Base-by-base conservation (phyloP, 2,329 filamentous ascomycete genomes). In the Trichoderma lentiforme region DNA sequence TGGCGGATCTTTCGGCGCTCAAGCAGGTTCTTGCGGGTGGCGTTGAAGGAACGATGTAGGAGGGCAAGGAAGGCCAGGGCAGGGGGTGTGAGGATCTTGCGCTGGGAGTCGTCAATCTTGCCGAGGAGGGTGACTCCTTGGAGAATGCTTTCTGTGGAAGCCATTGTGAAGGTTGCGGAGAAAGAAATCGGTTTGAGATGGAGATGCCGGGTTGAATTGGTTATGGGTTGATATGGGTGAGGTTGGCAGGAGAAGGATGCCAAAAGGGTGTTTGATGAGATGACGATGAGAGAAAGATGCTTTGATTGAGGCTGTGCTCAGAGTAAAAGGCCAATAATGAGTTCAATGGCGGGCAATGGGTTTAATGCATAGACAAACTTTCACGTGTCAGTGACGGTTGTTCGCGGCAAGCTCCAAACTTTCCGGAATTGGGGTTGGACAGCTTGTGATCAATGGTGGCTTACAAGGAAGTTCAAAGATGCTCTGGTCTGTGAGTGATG, bases 21-120 rank as follows among this genome's bases (percentile, higher is more conserved):
- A 70, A 99, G 90, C 57, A 99, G 90, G 63, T 88, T 86, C 87
- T 97, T 97, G 83, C 96, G 93, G 71, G 92, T 95, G 75, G 83
- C 85, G 83, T 98, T 97, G 88, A 98, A 98, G 75, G 94, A 94
- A 80, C 95, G 92, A 86, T 99, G 96, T 79, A 99, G 90, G 75
- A 98, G 91, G 47, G 95, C 93, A 73, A 99, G 90, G 87, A 98
- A 99, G 74, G 94, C 92, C 75, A 93, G 91, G 71, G 95, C 95
- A 76, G 97, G 89, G 77, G 94, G 95, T 74, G 91, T 97, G 76
- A 98, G 89, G 81, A 99, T 97, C 87, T 97, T 95, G 85, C 90
- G 90, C 82, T 95, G 92, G 77, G 91, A 86, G 73, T 95, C 90
- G 79, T 90, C 90, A 80, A 98, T 85, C 74, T 88, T 83, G 79